Conservation (phyloP, 331 rosid species). For the Pyrus hybrid region DNA sequence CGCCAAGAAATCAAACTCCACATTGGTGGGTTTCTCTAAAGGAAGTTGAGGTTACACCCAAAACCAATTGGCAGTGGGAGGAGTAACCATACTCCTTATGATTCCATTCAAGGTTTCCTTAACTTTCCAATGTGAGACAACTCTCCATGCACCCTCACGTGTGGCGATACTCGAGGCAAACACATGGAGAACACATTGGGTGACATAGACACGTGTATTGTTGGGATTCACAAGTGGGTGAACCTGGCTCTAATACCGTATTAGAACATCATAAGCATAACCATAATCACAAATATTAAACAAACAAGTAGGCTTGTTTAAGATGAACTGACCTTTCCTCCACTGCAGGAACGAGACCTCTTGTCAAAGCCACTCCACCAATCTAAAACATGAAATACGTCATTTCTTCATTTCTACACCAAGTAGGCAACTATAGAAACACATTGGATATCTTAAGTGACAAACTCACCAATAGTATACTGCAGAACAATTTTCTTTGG, state of each 20-base stretch:
- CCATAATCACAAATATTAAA: neutral
- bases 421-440: slow-evolving; percentile 6
- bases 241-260: neutral
- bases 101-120: neutral
- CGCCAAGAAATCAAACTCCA: neutral
- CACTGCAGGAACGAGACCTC: slow-evolving; percentile 73
- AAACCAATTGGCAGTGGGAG: neutral
- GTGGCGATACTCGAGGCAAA: neutral
- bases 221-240: neutral
- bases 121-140: neutral
- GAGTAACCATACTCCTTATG: neutral
- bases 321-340: slow-evolving; percentile 79
- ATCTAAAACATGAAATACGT: slow-evolving; percentile 45
- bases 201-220: no score
- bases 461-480: slow-evolving; percentile 86
- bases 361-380: slow-evolving; percentile 89
- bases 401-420: slow-evolving; percentile 21
- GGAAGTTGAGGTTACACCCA: no score
- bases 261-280: neutral
- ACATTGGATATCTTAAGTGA: slow-evolving; percentile 12
- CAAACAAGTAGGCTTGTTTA: neutral
- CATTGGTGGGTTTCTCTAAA: no score
- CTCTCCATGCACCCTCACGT: neutral
- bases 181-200: neutral
- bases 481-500: slow-evolving; percentile 87